These are phyloP conservation scores for Peronospora belbahrii DNA, from an alignment of 352 stramenopile species.

Conservation along the genomic window DNA sequence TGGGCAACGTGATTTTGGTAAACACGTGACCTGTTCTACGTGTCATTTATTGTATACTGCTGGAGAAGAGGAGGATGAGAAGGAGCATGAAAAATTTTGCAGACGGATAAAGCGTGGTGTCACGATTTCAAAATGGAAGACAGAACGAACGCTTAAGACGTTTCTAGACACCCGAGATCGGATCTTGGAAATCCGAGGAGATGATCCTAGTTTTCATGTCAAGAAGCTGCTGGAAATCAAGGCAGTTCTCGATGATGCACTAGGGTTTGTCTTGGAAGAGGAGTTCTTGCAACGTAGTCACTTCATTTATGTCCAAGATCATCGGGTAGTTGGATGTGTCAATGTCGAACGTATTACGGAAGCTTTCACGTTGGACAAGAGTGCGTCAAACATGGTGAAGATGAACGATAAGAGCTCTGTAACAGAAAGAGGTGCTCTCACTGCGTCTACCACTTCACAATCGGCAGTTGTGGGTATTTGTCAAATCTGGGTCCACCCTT, in stretches of 20 bases:
- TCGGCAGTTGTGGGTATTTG: slow-evolving; percentile 51
- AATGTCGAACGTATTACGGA: slow-evolving; percentile 46
- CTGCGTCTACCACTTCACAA: slow-evolving; percentile 10
- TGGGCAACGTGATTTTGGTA: slow-evolving; percentile 62
- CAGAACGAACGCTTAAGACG: slow-evolving; percentile 37
- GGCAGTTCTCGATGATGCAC: slow-evolving; percentile 52
- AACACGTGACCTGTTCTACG: slow-evolving; percentile 42
- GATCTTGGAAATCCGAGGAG: slow-evolving; percentile 55
- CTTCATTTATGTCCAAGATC: slow-evolving; percentile 55
- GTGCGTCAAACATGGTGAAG: slow-evolving; percentile 4
- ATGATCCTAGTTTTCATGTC: slow-evolving; percentile 45
- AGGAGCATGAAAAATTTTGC: slow-evolving; percentile 61
- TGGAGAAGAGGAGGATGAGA: slow-evolving; percentile 67
- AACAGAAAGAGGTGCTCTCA: slow-evolving; percentile 7
- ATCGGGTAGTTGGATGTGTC: slow-evolving; percentile 55
- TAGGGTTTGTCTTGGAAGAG: slow-evolving; percentile 48
- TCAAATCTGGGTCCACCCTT: slow-evolving; percentile 64
- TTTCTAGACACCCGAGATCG: slow-evolving; percentile 38
- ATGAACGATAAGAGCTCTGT: slow-evolving; percentile 1
- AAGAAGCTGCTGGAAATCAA: slow-evolving; percentile 77
- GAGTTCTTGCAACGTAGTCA: slow-evolving; percentile 44
- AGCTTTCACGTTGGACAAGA: slow-evolving; percentile 33
- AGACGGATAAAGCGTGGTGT: slow-evolving; percentile 34
- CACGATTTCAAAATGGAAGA: slow-evolving; percentile 58
- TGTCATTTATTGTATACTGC: slow-evolving; percentile 70